Base-by-base conservation (phyloP, 1,284 basidiomycete genomes). In the Trametes hirsuta region DNA sequence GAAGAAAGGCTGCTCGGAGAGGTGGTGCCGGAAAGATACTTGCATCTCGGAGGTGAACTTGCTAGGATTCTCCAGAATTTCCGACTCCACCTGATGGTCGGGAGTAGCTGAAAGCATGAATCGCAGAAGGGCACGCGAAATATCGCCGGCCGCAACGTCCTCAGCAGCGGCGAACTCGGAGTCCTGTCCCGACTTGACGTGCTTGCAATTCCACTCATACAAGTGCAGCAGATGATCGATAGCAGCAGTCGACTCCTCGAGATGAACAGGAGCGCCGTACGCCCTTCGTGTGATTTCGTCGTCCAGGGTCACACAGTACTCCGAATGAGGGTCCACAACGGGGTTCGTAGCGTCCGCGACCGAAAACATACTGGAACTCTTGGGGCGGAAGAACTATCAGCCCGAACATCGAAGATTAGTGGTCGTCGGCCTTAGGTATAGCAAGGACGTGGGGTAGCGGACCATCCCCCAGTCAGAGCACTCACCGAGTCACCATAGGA, bases 401-500 rank as follows among this genome's bases (percentile, higher is more conserved):
- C 58, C 9, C 37, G 41, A 21, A 6, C 8, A 25, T 47, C 5
- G 47, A 1, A 47, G 3, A 53, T 30, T 30, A n/a, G 8, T 1
- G 12, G 10, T 34, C 34, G 12, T 8, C 25, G 46, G 44, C 25
- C 14, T 35, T 4, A 12, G 8, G 11, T 8, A 46, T 6, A 15
- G 24, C 11, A 25, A 25, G 24, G 24, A 4, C 24, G 45, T 8
- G 14, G 39, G 10, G 34, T 22, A 39, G 6, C 11, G 36, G 35
- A 40, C 14, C 37, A 34, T 30, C 30, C 30, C 12, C 14, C 36
- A 24, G 3, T 18, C n/a, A 6, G 25, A 30, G 1, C 14, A 78
- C 88, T 61, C 66, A 93, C 91, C 64, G 90, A 93, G 72, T 88
- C 89, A 56, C 93, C 93, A 68, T 87, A 92, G 0, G 91, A 94